Evolutionary conservation across 169 alveolate species (phyloP).

Genomic region (Plasmodium malariae): DNA sequence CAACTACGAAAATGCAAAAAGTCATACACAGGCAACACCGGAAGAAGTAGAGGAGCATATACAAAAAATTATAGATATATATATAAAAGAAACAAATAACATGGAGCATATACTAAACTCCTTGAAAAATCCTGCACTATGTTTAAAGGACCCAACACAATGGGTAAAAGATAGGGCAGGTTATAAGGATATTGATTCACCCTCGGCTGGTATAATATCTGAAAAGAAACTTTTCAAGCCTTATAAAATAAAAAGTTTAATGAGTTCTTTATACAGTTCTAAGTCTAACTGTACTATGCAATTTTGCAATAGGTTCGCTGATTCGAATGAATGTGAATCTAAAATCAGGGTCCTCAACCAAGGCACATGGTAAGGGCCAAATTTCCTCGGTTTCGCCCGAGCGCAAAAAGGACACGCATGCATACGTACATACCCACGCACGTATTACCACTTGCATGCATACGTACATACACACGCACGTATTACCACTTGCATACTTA

Average conservation of each 20-base stretch:
- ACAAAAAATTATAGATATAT: slow-evolving; percentile 10
- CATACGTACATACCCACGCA: neutral
- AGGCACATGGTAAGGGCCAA: slow-evolving; percentile 48
- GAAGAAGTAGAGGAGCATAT: slow-evolving; percentile 46
- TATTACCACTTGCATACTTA: neutral
- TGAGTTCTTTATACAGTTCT: slow-evolving; percentile 31
- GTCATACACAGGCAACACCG: slow-evolving; percentile 27
- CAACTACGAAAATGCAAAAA: slow-evolving; percentile 55
- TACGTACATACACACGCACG: neutral
- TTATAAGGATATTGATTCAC: slow-evolving; percentile 33
- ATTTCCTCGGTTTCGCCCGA: neutral
- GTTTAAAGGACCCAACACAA: slow-evolving; percentile 42
- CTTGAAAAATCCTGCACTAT: slow-evolving; percentile 51
- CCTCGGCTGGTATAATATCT: slow-evolving; percentile 60
- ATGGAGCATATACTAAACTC: slow-evolving; percentile 50
- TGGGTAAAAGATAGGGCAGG: slow-evolving; percentile 67
- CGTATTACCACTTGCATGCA: neutral
- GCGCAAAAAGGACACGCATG: neutral
- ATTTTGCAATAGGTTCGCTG: slow-evolving; percentile 45
- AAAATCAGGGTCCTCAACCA: slow-evolving; percentile 60
- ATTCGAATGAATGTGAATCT: slow-evolving; percentile 51
- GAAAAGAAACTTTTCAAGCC: slow-evolving; percentile 51
- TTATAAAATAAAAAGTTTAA: slow-evolving; percentile 4
- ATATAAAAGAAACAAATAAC: slow-evolving; percentile 18
- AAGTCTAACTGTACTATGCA: slow-evolving; percentile 30